Evolutionary conservation across 1,284 basidiomycete species (phyloP).

Genomic region (Phellinidium pouzarii): DNA sequence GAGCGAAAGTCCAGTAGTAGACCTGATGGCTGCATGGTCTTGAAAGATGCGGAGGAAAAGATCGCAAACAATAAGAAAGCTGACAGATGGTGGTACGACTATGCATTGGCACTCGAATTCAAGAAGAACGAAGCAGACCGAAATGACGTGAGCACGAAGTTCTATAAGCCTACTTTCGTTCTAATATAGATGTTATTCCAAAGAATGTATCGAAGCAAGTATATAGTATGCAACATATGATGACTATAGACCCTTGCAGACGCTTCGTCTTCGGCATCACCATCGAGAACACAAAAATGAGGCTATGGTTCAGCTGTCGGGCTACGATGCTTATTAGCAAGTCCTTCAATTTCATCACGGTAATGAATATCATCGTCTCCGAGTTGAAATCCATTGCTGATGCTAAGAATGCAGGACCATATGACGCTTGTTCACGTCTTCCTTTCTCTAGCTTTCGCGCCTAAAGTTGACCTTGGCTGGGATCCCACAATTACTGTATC

Average conservation of each 20-base stretch:
- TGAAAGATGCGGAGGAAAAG: not conserved
- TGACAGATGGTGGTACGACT: not conserved
- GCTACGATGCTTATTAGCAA: not conserved
- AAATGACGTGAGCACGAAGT: not conserved
- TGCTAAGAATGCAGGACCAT: not conserved
- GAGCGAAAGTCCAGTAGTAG: not conserved
- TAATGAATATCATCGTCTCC: not conserved
- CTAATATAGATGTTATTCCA: conserved; percentile 13
- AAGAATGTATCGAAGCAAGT: conserved; percentile 17
- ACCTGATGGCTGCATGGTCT: not conserved
- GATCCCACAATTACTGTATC: not conserved
- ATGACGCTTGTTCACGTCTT: not conserved
- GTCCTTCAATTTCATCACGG: conserved; percentile 6
- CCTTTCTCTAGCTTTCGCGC: conserved; percentile 6
- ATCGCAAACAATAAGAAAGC: not conserved
- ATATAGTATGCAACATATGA: conserved; percentile 16
- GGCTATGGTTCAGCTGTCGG: conserved; percentile 15
- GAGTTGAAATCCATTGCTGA: not conserved
- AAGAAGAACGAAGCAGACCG: not conserved
- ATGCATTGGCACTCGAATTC: not conserved
- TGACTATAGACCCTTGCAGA: conserved; percentile 19
- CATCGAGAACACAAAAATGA: conserved; percentile 13
- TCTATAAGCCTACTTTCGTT: not conserved
- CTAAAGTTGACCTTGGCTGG: conserved; percentile 4
- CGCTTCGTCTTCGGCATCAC: conserved; percentile 18